phyloP scores from a whole-genome alignment of 768 basidiomycete species.

The Leccinellum rugosiceps region DNA sequence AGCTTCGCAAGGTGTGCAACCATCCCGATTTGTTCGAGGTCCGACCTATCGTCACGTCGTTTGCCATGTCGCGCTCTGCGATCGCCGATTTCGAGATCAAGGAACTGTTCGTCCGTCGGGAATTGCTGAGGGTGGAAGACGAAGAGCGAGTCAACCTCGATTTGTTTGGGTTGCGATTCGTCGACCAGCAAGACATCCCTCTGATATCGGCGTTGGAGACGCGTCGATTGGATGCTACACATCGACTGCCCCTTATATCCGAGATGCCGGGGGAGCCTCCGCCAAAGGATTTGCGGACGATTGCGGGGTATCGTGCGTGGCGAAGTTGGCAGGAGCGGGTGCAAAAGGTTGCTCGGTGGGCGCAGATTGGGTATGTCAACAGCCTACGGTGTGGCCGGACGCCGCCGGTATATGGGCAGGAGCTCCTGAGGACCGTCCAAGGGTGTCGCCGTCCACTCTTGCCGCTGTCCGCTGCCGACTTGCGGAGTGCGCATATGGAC shows the following conservation, averaged over 20 bases:
- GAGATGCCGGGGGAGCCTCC: slow-evolving; percentile 64
- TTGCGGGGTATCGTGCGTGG: slow-evolving; percentile 65
- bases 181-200: slow-evolving; percentile 52
- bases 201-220: slow-evolving; percentile 52
- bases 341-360: slow-evolving; percentile 57
- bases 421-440: slow-evolving; percentile 40
- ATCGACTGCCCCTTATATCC: slow-evolving; percentile 47
- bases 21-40: slow-evolving; percentile 93
- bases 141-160: slow-evolving; percentile 59
- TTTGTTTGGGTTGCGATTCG: slow-evolving; percentile 61
- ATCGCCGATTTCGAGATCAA: slow-evolving; percentile 81
- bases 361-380: slow-evolving; percentile 73
- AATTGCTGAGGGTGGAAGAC: slow-evolving; percentile 54
- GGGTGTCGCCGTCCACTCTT: slow-evolving; percentile 45
- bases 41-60: slow-evolving; percentile 77
- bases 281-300: slow-evolving; percentile 69
- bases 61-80: slow-evolving; percentile 70
- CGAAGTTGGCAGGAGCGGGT: slow-evolving; percentile 46
- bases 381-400: slow-evolving; percentile 55
- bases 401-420: slow-evolving; percentile 48
- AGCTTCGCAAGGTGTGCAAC: slow-evolving; percentile 93
- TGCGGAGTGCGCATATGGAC: slow-evolving; percentile 40
- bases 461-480: slow-evolving; percentile 47
- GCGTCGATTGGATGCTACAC: slow-evolving; percentile 55
- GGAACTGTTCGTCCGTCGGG: slow-evolving; percentile 80